phyloP scores from a whole-genome alignment of 352 stramenopile species.

The Phytophthora syringae region DNA sequence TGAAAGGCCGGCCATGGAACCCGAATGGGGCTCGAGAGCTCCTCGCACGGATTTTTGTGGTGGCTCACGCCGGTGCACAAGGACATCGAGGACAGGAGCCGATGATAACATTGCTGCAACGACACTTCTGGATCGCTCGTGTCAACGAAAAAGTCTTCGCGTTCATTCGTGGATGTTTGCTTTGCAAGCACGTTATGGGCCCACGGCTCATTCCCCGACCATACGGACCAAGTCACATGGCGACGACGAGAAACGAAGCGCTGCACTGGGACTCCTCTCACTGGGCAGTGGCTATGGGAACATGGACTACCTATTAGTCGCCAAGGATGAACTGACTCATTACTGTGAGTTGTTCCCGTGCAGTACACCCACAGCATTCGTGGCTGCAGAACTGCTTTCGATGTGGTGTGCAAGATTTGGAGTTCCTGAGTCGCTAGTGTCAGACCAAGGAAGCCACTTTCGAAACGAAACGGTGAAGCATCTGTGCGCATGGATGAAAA shows the following conservation, averaged over 20 bases:
- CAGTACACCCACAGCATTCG: background rate
- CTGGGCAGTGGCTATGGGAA: constrained; percentile 10
- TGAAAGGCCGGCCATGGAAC: background rate
- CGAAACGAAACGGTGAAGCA: constrained; percentile 18
- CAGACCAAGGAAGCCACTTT: constrained; percentile 27
- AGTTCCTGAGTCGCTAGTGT: constrained; percentile 4
- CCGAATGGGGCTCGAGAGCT: constrained; percentile 5
- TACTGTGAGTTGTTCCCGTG: constrained; percentile 25
- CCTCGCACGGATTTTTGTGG: constrained; percentile 1
- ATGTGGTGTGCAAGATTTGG: constrained; percentile 13
- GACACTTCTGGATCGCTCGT: constrained; percentile 1
- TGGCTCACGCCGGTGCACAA: constrained; percentile 16
- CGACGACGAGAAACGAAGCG: constrained; percentile 10
- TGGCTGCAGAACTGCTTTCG: constrained; percentile 3
- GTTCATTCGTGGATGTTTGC: constrained; percentile 5
- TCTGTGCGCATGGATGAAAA: constrained; percentile 1
- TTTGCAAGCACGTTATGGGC: constrained; percentile 23
- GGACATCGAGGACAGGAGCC: constrained; percentile 13
- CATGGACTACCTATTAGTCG: constrained; percentile 16
- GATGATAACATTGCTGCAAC: background rate
- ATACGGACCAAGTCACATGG: constrained; percentile 1
- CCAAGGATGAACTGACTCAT: constrained; percentile 14
- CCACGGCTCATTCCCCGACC: background rate
- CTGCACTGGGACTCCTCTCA: constrained; percentile 21
- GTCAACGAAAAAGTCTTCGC: background rate